phyloP scores from a whole-genome alignment of 208 protist species.

The Trypanosoma cruzi region DNA sequence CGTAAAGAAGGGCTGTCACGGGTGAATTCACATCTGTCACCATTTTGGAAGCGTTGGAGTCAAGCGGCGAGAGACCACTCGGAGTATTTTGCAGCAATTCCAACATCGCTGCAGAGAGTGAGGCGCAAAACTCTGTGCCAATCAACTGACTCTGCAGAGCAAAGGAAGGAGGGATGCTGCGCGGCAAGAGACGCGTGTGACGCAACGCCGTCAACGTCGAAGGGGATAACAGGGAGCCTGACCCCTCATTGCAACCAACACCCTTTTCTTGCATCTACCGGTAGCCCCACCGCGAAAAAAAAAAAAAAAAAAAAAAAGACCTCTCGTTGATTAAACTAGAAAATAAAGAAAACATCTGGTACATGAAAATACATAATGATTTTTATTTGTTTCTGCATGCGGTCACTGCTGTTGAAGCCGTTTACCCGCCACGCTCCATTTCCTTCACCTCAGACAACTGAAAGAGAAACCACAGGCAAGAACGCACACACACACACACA shows the following conservation, averaged over 20 bases:
- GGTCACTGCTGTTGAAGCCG: not conserved
- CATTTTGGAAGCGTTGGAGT: not conserved
- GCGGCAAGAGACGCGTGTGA: constrained; percentile 24
- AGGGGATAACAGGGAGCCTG: not conserved
- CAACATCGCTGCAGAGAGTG: constrained; percentile 50
- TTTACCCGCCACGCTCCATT: not conserved
- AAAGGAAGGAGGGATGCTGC: constrained; percentile 28
- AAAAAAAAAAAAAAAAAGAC: too few relatives aligned
- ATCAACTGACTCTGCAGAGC: constrained; percentile 50
- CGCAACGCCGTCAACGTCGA: constrained; percentile 10
- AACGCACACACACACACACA: constrained; percentile 1
- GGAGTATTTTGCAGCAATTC: not conserved
- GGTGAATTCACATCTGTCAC: not conserved
- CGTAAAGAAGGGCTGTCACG: constrained; percentile 36
- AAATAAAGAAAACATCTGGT: constrained; percentile 15
- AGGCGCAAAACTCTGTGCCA: constrained; percentile 69
- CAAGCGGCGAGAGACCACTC: not conserved
- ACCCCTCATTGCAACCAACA: not conserved
- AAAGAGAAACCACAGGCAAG: not conserved
- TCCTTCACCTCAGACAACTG: not conserved
- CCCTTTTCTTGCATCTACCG: constrained; percentile 2
- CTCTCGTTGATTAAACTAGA: too few relatives aligned
- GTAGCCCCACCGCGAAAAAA: not conserved
- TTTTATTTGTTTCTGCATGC: not conserved
- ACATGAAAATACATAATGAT: too few relatives aligned